phyloP scores from a whole-genome alignment of 1,284 basidiomycete genomes.

The Sporisorium reilianum region DNA sequence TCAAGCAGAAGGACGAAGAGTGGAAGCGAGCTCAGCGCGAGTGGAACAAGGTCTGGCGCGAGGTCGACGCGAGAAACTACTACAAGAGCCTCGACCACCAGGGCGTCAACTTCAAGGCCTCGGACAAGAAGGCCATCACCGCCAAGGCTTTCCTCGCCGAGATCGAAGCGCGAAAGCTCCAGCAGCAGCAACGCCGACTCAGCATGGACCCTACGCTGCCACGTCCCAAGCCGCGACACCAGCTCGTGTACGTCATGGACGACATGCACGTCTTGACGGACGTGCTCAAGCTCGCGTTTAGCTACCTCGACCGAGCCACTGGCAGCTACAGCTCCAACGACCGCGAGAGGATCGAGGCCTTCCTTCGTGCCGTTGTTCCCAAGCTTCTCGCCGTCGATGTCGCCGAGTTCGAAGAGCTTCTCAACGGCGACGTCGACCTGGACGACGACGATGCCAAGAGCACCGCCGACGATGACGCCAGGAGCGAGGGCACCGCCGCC shows the following conservation, averaged over 20 bases:
- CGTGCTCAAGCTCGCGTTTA: slow-evolving; percentile 86
- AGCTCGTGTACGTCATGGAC: slow-evolving; percentile 83
- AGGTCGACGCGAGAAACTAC: slow-evolving; percentile 90
- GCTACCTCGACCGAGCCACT: slow-evolving; percentile 83
- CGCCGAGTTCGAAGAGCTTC: slow-evolving; percentile 71
- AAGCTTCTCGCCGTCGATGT: slow-evolving; percentile 81
- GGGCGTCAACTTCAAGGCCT: slow-evolving; percentile 91
- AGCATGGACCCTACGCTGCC: slow-evolving; percentile 61
- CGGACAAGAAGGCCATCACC: slow-evolving; percentile 96
- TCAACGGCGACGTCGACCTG: slow-evolving; percentile 51
- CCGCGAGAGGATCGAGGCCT: slow-evolving; percentile 84
- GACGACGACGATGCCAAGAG: slow-evolving; percentile 50
- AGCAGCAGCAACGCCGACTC: slow-evolving; percentile 74
- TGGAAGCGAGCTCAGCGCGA: slow-evolving; percentile 95
- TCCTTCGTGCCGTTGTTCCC: slow-evolving; percentile 87
- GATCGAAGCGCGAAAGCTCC: slow-evolving; percentile 82
- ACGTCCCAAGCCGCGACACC: slow-evolving; percentile 70
- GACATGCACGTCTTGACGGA: slow-evolving; percentile 88
- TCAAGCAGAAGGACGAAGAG: slow-evolving; percentile 96
- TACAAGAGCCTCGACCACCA: slow-evolving; percentile 97
- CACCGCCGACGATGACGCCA: slow-evolving; percentile 69
- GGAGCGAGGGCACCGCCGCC: slow-evolving; percentile 48
- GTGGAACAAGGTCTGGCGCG: slow-evolving; percentile 97
- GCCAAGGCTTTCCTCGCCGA: slow-evolving; percentile 89
- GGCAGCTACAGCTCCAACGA: slow-evolving; percentile 80